Evolutionary conservation across 495 filamentous ascomycete genomes (phyloP).

Genomic region (Talaromyces wortmannii): DNA sequence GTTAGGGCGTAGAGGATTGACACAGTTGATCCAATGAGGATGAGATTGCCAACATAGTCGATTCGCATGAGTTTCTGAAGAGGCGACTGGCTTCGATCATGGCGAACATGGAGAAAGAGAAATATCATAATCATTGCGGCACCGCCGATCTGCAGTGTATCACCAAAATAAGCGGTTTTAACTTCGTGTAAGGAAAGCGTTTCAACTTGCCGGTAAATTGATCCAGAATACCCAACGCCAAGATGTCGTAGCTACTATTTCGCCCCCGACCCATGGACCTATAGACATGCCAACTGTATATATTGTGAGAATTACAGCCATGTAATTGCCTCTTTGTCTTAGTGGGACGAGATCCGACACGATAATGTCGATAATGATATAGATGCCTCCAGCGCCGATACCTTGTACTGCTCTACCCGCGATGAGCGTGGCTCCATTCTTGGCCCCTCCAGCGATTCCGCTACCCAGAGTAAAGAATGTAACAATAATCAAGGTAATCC

Average conservation of each 20-base stretch:
- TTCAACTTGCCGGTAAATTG: background rate
- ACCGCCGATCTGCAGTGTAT: background rate
- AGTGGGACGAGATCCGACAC: constrained; percentile 32
- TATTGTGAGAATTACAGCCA: constrained; percentile 18
- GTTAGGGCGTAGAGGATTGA: background rate
- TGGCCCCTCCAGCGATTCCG: constrained; percentile 25
- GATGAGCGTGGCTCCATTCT: constrained; percentile 6
- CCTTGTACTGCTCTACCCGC: constrained; percentile 11
- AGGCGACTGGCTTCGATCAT: background rate
- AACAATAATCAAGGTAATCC: constrained; percentile 30
- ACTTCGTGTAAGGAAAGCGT: background rate
- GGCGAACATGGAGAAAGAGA: background rate
- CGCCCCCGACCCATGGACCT: constrained; percentile 30
- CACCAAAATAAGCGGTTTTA: background rate
- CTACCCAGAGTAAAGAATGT: constrained; percentile 38
- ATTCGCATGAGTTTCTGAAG: background rate
- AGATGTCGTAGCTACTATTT: constrained; percentile 20
- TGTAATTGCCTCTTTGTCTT: constrained; percentile 24
- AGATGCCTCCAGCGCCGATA: constrained; percentile 9
- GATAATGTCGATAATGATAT: constrained; percentile 23
- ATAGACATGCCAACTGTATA: constrained; percentile 18
- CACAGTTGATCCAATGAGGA: background rate
- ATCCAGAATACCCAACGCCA: constrained; percentile 54
- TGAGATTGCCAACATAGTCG: background rate
- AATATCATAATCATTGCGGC: background rate